Base-by-base conservation (phyloP, 495 filamentous ascomycete species). In the Jackrogersella multiformis region DNA sequence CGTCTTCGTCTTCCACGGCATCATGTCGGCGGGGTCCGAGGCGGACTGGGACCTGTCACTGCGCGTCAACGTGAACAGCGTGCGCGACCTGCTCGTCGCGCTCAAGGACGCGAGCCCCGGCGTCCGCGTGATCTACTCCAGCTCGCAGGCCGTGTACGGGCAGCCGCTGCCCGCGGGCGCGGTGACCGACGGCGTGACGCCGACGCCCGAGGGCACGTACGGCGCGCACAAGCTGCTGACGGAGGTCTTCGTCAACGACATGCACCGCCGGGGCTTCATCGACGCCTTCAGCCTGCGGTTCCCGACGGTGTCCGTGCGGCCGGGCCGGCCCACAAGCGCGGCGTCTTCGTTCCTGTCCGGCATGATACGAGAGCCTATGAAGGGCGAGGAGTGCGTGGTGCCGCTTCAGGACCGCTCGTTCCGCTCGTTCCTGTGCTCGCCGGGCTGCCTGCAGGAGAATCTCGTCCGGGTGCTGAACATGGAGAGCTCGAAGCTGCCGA, bases 21-120 rank as follows among this genome's bases (percentile, higher is more conserved):
- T 96, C 77, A 94, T 94, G 92, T 92, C 89, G 34, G 85, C 87
- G 18, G 89, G 88, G 44, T 82, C 87, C 15, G 92, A 96, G 73
- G 87, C 87, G 21, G 84, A 94, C 73, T 88, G 91, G 69, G 89
- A 92, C 44, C 81, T 91, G 12, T 91, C 90, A 2, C 81, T 92
- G 53, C 75, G 75, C 38, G 90, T 93, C 52, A 96, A 96, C 74
- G 80, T 96, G 32, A 85, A 93, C 75, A 84, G 88, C n/a, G 87
- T 87, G 2, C 80, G 87, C 13, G 77, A 78, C 26, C 79, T 94
- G 41, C 79, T 93, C 26, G 85, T 92, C 48, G 76, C 80, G 26
- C 81, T 93, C 5, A 84, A 87, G 23, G 68, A 69, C 4, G 81
- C 80, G 24, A 84, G 81, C 62, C 87, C 86, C 0, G 88, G 88